phyloP scores from a whole-genome alignment of 2,329 filamentous ascomycete genomes.

The Cytospora chrysosperma region DNA sequence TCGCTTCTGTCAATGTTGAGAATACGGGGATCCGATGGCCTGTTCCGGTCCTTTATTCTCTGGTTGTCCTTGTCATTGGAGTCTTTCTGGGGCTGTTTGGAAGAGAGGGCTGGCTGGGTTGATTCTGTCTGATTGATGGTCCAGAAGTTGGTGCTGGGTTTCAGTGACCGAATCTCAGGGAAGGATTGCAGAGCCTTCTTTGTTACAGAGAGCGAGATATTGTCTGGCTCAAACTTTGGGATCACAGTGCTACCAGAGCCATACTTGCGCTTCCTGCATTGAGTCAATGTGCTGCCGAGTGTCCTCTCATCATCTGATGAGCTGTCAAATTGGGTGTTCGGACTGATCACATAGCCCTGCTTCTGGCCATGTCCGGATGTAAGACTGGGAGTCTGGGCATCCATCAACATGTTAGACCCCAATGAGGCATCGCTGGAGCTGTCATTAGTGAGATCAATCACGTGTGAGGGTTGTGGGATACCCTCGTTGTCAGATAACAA shows the following conservation, averaged over 20 bases:
- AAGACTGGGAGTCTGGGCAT: constrained; percentile 2
- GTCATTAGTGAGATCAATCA: neutral
- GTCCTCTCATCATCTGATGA: constrained; percentile 1
- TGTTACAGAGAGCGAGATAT: neutral
- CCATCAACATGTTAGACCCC: neutral
- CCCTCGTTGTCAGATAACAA: neutral
- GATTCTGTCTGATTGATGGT: neutral
- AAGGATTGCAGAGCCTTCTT: neutral
- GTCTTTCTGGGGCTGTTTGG: neutral
- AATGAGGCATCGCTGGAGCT: neutral
- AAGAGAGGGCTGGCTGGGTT: no score
- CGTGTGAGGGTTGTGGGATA: neutral
- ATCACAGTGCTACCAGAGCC: neutral
- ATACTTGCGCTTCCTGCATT: constrained; percentile 3
- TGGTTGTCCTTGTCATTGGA: neutral
- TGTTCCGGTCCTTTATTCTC: neutral
- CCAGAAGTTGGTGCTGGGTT: neutral
- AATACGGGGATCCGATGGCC: neutral
- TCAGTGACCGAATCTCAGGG: neutral
- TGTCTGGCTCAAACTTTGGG: neutral
- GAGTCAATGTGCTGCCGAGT: neutral
- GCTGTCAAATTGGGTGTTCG: neutral
- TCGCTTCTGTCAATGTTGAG: neutral
- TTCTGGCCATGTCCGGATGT: neutral
- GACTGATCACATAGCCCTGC: neutral